A percentile compares a stretch with the other conserved stretches of the same genome.
phyloP scores from a whole-genome alignment of 495 filamentous ascomycete genomes.

The Filosporella fistucella region DNA sequence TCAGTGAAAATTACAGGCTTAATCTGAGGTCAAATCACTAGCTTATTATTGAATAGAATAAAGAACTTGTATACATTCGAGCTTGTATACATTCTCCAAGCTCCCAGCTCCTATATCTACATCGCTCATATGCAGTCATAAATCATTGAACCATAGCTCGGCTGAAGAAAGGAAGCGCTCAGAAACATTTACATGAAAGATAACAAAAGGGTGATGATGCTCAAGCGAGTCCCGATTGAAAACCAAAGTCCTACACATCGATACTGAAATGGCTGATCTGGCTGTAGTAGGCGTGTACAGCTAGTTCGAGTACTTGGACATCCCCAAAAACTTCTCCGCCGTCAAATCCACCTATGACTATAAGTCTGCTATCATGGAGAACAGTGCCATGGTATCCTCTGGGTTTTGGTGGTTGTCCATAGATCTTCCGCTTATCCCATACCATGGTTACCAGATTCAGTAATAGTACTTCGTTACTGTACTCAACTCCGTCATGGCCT shows the following conservation, averaged over 20 bases:
- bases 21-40: no score
- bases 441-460: constrained; percentile 65
- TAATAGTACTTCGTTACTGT: constrained; percentile 58
- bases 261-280: constrained; percentile 66
- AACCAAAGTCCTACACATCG: constrained; percentile 52
- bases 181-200: no score
- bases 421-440: constrained; percentile 58
- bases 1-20: no score
- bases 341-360: constrained; percentile 61
- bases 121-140: no score
- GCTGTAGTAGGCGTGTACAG: constrained; percentile 62
- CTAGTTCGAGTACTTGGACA: constrained; percentile 58
- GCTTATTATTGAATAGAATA: no score
- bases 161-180: no score
- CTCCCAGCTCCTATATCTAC: no score
- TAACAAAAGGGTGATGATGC: no score
- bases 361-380: constrained; percentile 53
- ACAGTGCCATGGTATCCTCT: constrained; percentile 61
- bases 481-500: constrained; percentile 63
- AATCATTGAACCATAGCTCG: no score
- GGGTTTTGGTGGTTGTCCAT: constrained; percentile 56
- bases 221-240: no score
- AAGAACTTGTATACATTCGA: no score
- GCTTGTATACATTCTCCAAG: no score
- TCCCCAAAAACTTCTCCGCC: constrained; percentile 59